Evolutionary conservation across 2,329 filamentous ascomycete genomes (phyloP).

Genomic region (Rutstroemia sp.): DNA sequence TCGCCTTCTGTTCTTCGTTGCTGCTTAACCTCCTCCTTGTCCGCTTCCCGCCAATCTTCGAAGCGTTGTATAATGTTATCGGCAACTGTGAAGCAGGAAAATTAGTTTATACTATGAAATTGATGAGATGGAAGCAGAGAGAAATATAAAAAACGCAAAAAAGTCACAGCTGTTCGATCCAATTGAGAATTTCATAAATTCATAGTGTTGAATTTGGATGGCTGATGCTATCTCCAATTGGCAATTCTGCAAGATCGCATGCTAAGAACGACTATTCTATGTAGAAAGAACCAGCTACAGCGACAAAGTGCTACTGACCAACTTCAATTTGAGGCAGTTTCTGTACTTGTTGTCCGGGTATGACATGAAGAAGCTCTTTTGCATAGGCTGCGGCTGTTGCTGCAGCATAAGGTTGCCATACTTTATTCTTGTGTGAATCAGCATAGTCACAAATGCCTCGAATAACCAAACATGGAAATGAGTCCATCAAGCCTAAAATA

Average conservation of each 20-base stretch:
- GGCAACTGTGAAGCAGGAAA: not conserved
- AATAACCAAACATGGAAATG: slow-evolving; percentile 12
- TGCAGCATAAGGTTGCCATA: slow-evolving; percentile 13
- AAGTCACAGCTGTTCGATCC: not conserved
- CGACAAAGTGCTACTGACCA: not conserved
- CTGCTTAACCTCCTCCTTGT: no score
- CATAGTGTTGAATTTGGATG: no score
- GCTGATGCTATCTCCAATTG: no score
- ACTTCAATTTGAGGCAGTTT: not conserved
- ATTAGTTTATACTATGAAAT: not conserved
- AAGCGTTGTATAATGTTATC: not conserved
- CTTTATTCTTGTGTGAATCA: slow-evolving; percentile 14
- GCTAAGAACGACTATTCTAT: not conserved
- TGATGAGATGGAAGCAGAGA: no score
- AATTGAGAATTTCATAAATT: not conserved
- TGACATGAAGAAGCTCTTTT: slow-evolving; percentile 5
- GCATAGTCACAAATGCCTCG: slow-evolving; percentile 15
- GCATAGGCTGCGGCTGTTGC: slow-evolving; percentile 13
- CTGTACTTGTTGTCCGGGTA: not conserved
- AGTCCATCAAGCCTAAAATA: slow-evolving; percentile 9
- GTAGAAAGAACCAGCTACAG: not conserved
- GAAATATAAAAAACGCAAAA: not conserved
- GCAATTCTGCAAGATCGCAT: no score
- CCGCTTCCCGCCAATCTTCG: not conserved
- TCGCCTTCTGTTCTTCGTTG: not conserved